Conservation (phyloP, 352 stramenopile genomes). For the Globisporangium solare region DNA sequence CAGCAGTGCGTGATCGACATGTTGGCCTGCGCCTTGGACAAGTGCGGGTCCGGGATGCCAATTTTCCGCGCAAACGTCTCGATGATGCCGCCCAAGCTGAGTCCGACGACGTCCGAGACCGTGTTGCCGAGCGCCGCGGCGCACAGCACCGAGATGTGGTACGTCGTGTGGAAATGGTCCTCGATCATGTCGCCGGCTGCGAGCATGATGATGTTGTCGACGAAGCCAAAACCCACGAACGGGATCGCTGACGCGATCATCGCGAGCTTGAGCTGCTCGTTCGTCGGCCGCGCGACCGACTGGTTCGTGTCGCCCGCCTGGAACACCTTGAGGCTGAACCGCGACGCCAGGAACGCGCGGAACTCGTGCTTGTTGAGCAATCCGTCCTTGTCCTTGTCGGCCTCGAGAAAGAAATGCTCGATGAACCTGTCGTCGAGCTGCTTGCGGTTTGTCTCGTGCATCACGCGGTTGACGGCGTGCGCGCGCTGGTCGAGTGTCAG, state of each 20-base stretch:
- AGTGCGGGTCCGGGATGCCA: slow-evolving; percentile 61
- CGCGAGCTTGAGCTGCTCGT: slow-evolving; percentile 67
- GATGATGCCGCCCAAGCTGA: slow-evolving; percentile 92
- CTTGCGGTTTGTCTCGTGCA: slow-evolving; percentile 27
- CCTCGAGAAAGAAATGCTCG: slow-evolving; percentile 59
- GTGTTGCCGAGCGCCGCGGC: slow-evolving; percentile 94
- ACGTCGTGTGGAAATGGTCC: slow-evolving; percentile 88
- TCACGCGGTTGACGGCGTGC: slow-evolving; percentile 42
- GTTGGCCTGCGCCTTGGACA: slow-evolving; percentile 74
- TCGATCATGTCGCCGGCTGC: slow-evolving; percentile 94
- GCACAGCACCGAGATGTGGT: slow-evolving; percentile 95
- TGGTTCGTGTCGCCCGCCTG: slow-evolving; percentile 29
- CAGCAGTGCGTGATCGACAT: slow-evolving; percentile 71
- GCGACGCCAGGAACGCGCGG: slow-evolving; percentile 54
- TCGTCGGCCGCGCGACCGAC: slow-evolving; percentile 36
- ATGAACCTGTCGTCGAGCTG: slow-evolving; percentile 42
- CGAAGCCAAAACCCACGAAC: slow-evolving; percentile 81
- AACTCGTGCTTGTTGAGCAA: slow-evolving; percentile 65
- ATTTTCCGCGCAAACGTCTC: slow-evolving; percentile 65
- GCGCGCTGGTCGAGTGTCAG: slow-evolving; percentile 55
- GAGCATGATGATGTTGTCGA: slow-evolving; percentile 87
- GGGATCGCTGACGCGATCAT: slow-evolving; percentile 76
- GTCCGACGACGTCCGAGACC: slow-evolving; percentile 90
- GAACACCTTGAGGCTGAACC: slow-evolving; percentile 56
- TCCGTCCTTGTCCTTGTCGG: slow-evolving; percentile 66